Evolutionary conservation across 139 green algal species (phyloP).

Genomic region (Picochlorum sp.): DNA sequence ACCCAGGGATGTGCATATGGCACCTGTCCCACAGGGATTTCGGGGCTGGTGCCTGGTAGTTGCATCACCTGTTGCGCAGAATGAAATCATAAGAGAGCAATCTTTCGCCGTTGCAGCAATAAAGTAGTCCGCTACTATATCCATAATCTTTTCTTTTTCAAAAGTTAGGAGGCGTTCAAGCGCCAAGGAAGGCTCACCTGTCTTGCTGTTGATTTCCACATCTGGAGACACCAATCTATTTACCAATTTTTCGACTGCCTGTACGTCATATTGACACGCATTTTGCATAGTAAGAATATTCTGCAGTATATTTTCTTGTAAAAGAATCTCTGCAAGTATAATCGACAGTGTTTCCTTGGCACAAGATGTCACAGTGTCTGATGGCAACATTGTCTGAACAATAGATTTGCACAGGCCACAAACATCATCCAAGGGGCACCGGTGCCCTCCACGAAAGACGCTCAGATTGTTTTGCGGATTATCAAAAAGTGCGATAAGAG

Average conservation of each 20-base stretch:
- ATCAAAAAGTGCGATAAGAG: conserved; percentile 31
- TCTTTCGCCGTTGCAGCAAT: conserved; percentile 71
- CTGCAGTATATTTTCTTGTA: conserved; percentile 32
- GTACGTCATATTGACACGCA: conserved; percentile 48
- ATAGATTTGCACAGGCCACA: no score
- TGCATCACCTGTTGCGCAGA: conserved; percentile 26
- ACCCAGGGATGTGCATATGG: not conserved
- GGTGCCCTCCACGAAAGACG: conserved; percentile 53
- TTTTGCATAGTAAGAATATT: conserved; percentile 42
- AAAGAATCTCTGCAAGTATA: not conserved
- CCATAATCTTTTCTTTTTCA: conserved; percentile 13
- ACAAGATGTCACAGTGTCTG: not conserved
- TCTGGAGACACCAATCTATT: conserved; percentile 8
- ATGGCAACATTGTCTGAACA: no score
- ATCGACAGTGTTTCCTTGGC: not conserved
- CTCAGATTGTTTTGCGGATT: conserved; percentile 68
- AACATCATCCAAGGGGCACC: not conserved
- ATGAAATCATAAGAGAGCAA: conserved; percentile 69
- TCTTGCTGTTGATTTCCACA: no score
- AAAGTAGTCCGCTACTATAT: conserved; percentile 53
- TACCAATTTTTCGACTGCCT: conserved; percentile 37
- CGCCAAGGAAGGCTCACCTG: not conserved
- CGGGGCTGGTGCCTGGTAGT: no score
- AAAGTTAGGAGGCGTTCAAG: conserved; percentile 20
- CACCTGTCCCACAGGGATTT: not conserved